phyloP scores from a whole-genome alignment of 352 stramenopile species.

The Sclerospora graminicola region DNA sequence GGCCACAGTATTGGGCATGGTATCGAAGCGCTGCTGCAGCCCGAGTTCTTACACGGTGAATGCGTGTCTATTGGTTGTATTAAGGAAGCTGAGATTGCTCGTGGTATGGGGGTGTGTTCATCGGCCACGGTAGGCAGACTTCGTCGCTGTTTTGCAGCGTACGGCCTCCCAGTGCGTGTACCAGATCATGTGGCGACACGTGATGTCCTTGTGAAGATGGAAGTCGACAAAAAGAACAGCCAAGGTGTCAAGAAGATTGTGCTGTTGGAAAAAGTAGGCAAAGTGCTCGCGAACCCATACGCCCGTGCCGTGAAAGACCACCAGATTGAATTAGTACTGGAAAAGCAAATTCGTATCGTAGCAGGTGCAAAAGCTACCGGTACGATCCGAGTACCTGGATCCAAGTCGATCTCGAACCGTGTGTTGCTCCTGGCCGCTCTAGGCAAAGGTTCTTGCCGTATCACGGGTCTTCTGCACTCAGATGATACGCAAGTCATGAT shows the following conservation, averaged over 20 bases:
- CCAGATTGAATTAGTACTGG: constrained; percentile 67
- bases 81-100: constrained; percentile 92
- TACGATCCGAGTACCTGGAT: constrained; percentile 87
- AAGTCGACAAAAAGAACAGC: constrained; percentile 84
- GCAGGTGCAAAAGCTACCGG: constrained; percentile 35
- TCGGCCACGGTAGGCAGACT: constrained; percentile 63
- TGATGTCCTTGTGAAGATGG: constrained; percentile 75
- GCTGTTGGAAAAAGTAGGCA: constrained; percentile 58
- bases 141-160: constrained; percentile 55
- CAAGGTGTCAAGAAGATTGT: constrained; percentile 77
- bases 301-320: constrained; percentile 55
- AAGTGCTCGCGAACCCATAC: constrained; percentile 60
- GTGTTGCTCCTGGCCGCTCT: constrained; percentile 93
- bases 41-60: constrained; percentile 95
- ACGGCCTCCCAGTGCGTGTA: constrained; percentile 57
- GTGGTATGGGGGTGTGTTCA: constrained; percentile 59
- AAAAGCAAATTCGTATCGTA: constrained; percentile 63
- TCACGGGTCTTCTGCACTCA: constrained; percentile 91
- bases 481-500: constrained; percentile 98
- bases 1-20: constrained; percentile 98
- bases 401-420: constrained; percentile 97
- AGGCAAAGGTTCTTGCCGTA: constrained; percentile 67
- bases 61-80: constrained; percentile 95
- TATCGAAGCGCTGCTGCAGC: constrained; percentile 94
- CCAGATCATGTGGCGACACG: constrained; percentile 41